Evolutionary conservation across 352 stramenopile species (phyloP), one percentile per base, ranked within the genome.

Genomic region (Elongisporangium prolatum): DNA sequence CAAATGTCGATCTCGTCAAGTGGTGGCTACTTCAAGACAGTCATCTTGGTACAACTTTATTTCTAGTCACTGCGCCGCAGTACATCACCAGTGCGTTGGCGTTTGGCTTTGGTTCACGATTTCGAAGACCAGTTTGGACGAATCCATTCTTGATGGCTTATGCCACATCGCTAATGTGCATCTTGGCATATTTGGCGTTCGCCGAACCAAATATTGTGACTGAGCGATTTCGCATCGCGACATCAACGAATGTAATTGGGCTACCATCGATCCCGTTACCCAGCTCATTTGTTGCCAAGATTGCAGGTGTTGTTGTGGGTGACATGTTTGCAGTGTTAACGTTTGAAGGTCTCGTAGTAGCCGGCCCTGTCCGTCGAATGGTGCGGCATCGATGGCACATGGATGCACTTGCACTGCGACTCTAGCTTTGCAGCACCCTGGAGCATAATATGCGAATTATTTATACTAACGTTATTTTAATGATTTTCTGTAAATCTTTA

Each of bases 21-120:
- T 80, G 71, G 71, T 81, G 71, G 75, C 54, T 79, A 2, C 57
- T 85, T 21, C 64, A 59, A 21, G 72, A 84, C 60, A 82, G 77
- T 22, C 63, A 72, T 52, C 52, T 83, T 52, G 53, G 62, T 3
- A 83, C 76, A 2, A 53, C 56, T 28, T 49, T 80, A 4, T 79
- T 74, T 50, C 67, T 76, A 55, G 64, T 56, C 9, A 57, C 67
- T 28, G 59, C 68, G 25, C 65, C 55, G 1, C 66, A 72, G 37
- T 67, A 72, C 47, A 64, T 72, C 21, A 57, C 67, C 11, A 59
- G 61, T 1, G 68, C 61, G 0, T 65, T 58, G 59, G 51, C 68
- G 9, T 75, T 72, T 56, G 69, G 65, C 34, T 80, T 80, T 49
- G 69, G 71, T 48, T 72, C 71, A n/a, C 55, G 56, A 13, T 83